Evolutionary conservation across 208 protist species (phyloP).

Genomic region (Leishmania martiniquensis): DNA sequence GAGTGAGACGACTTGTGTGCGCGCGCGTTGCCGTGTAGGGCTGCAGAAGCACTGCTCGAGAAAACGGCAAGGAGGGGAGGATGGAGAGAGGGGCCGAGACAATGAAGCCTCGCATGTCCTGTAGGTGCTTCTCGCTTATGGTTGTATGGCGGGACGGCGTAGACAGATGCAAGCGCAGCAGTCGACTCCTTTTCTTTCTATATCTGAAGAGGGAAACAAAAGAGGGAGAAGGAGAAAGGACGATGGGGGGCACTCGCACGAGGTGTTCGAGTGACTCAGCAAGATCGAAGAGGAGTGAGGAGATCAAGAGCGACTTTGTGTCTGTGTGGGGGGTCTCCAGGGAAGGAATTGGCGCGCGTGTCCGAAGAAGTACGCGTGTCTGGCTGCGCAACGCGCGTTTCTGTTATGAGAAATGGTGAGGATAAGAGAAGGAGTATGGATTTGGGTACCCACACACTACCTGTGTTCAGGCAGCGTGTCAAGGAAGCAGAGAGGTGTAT

Average conservation of each 20-base stretch:
- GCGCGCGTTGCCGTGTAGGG: background rate
- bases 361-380: background rate
- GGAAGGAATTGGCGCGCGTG: background rate
- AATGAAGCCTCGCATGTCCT: background rate
- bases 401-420: background rate
- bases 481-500: background rate
- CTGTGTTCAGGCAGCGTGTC: background rate
- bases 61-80: background rate
- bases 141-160: background rate
- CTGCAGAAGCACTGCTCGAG: background rate
- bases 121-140: background rate
- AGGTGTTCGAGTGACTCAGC: background rate
- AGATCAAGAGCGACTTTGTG: background rate
- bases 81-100: background rate
- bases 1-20: background rate
- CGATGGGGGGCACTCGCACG: background rate
- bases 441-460: slow-evolving; percentile 1
- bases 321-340: background rate
- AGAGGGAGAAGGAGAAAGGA: background rate
- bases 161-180: background rate
- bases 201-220: background rate
- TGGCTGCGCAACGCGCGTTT: background rate
- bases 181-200: background rate
- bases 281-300: background rate
- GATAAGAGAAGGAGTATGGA: background rate